phyloP scores from a whole-genome alignment of 768 basidiomycete species.

The Suillus fuscotomentosus region DNA sequence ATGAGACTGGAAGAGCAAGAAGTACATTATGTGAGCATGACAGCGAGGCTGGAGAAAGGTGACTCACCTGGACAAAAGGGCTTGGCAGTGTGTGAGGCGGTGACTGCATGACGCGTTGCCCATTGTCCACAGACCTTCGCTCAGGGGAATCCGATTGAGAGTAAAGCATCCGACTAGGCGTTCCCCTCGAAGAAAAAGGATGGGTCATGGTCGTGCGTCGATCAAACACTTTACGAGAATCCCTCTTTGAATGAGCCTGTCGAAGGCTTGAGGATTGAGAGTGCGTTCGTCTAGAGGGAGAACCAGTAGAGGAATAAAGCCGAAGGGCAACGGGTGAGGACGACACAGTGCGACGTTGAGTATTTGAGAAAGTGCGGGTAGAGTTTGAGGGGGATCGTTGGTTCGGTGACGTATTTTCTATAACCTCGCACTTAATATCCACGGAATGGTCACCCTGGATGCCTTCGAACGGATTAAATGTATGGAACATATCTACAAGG shows the following conservation, averaged over 20 bases:
- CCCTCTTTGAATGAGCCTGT: conserved; percentile 21
- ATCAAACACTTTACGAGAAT: conserved; percentile 30
- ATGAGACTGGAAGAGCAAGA: conserved; percentile 23
- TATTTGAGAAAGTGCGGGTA: conserved; percentile 9
- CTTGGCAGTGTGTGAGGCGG: conserved; percentile 28
- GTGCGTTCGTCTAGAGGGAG: conserved; percentile 36
- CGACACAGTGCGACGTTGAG: conserved; percentile 20
- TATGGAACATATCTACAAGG: conserved; percentile 33
- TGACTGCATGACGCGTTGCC: conserved; percentile 31
- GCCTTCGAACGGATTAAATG: conserved; percentile 34
- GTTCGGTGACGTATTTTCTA: conserved; percentile 25
- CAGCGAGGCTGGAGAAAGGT: conserved; percentile 8
- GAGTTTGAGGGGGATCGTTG: conserved; percentile 35
- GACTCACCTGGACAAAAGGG: conserved; percentile 37
- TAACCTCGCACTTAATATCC: conserved; percentile 49
- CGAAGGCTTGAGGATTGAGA: conserved; percentile 31
- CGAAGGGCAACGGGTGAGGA: conserved; percentile 32
- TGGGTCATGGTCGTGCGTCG: conserved; percentile 15
- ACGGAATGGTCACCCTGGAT: conserved; percentile 17
- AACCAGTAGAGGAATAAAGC: conserved; percentile 28
- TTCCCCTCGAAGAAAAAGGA: conserved; percentile 20
- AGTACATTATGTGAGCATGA: conserved; percentile 11
- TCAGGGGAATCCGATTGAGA: conserved; percentile 32
- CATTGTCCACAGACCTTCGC: conserved; percentile 41
- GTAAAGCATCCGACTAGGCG: conserved; percentile 27